phyloP scores from a whole-genome alignment of 108 stramenopile genomes.

The Cyclotella choctawhatcheeana region DNA sequence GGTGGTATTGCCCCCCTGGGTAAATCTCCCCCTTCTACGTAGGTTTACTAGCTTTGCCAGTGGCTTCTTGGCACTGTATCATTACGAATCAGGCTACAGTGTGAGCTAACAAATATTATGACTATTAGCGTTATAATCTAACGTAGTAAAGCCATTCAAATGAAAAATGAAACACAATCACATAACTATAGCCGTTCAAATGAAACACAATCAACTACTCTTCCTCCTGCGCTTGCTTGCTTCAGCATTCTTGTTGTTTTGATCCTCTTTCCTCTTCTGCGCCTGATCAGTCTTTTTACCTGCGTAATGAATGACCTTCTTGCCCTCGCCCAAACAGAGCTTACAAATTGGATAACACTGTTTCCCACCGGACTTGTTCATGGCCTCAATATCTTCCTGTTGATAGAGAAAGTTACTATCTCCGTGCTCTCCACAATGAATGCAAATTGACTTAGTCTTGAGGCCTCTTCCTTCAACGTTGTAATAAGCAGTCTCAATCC shows the following conservation, averaged over 20 bases:
- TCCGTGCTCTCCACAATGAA: slow-evolving; percentile 2
- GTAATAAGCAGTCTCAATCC: neutral
- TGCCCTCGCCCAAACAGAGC: neutral
- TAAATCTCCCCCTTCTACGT: slow-evolving; percentile 6
- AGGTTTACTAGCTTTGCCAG: too few relatives aligned
- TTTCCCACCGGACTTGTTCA: slow-evolving; percentile 2
- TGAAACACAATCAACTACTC: too few relatives aligned
- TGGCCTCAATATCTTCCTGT: neutral
- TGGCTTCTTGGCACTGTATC: too few relatives aligned
- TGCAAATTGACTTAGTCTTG: neutral
- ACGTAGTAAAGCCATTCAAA: too few relatives aligned
- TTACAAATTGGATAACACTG: slow-evolving; percentile 4
- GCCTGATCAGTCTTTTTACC: neutral
- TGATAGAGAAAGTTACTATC: neutral
- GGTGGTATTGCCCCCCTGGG: neutral
- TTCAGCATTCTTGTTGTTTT: neutral
- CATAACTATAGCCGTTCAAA: too few relatives aligned
- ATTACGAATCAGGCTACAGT: too few relatives aligned
- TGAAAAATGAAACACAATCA: too few relatives aligned
- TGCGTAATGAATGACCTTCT: neutral
- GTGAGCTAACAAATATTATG: neutral
- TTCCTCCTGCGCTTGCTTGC: neutral
- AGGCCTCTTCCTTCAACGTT: slow-evolving; percentile 5
- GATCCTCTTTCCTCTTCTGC: neutral
- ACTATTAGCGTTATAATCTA: neutral